phyloP scores from a whole-genome alignment of 2,329 filamentous ascomycete genomes.

The Dothideomycetes sp. region DNA sequence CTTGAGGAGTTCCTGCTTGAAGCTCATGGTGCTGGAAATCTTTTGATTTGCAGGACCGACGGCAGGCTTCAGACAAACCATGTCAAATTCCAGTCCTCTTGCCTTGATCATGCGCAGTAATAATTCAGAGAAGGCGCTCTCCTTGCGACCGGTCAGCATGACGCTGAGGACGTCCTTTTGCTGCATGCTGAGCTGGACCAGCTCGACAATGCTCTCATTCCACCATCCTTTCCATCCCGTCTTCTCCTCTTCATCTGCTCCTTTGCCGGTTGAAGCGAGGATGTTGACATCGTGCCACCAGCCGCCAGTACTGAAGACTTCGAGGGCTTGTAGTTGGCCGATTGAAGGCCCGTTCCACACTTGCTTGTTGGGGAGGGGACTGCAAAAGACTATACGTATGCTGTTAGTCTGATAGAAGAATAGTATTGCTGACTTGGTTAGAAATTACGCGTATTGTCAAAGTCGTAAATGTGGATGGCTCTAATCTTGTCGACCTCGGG shows the following conservation, averaged over 20 bases:
- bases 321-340: slow-evolving; percentile 62
- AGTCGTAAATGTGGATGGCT: slow-evolving; percentile 87
- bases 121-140: slow-evolving; percentile 64
- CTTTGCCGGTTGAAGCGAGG: slow-evolving; percentile 74
- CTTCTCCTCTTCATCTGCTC: slow-evolving; percentile 68
- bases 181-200: slow-evolving; percentile 69
- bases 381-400: slow-evolving; percentile 84
- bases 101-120: slow-evolving; percentile 70
- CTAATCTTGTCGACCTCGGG: slow-evolving; percentile 62
- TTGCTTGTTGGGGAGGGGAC: slow-evolving; percentile 77
- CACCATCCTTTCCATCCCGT: slow-evolving; percentile 88
- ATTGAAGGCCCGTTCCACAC: slow-evolving; percentile 75
- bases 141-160: slow-evolving; percentile 75
- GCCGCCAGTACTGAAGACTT: slow-evolving; percentile 70
- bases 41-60: slow-evolving; percentile 69
- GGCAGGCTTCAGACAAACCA: slow-evolving; percentile 77
- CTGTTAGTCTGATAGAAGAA: neutral
- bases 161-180: slow-evolving; percentile 79
- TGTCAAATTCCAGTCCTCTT: slow-evolving; percentile 75
- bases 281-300: slow-evolving; percentile 96
- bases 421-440: slow-evolving; percentile 23
- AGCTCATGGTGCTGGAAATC: slow-evolving; percentile 75
- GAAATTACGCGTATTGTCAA: slow-evolving; percentile 78
- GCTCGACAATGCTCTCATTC: slow-evolving; percentile 77
- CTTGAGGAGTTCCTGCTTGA: slow-evolving; percentile 79